phyloP scores from a whole-genome alignment of 495 filamentous ascomycete species.

The Penicillium egyptiacum region DNA sequence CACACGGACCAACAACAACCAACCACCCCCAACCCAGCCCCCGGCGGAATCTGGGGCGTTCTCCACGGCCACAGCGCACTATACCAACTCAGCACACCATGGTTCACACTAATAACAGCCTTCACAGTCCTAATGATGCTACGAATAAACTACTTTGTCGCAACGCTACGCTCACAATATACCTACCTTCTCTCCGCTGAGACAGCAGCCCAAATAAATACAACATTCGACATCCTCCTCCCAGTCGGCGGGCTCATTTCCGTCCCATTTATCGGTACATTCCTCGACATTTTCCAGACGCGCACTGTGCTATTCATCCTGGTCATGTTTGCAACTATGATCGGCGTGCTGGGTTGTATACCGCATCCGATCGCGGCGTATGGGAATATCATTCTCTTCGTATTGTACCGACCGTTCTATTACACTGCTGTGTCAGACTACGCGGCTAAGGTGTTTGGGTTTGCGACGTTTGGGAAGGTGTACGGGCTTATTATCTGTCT shows the following conservation, averaged over 20 bases:
- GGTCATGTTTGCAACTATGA: constrained; percentile 68
- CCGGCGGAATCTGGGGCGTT: constrained; percentile 82
- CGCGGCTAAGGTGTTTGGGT: constrained; percentile 92
- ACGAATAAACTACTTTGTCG: constrained; percentile 96
- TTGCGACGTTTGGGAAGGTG: constrained; percentile 90
- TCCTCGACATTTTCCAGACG: constrained; percentile 78
- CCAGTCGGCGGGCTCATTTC: constrained; percentile 81
- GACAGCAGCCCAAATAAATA: constrained; percentile 67
- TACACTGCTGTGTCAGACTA: constrained; percentile 70
- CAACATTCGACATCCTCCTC: constrained; percentile 84
- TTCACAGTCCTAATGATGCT: constrained; percentile 94
- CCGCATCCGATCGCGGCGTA: constrained; percentile 69
- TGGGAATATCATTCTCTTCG: constrained; percentile 77
- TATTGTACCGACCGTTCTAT: constrained; percentile 54
- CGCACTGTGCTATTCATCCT: constrained; percentile 71
- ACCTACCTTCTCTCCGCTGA: constrained; percentile 66
- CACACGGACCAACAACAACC: constrained; percentile 8
- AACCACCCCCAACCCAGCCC: constrained; percentile 31
- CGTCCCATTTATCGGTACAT: constrained; percentile 82
- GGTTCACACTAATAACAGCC: constrained; percentile 83
- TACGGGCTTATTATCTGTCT: constrained; percentile 94
- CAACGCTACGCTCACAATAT: constrained; percentile 86
- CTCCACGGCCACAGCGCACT: constrained; percentile 73
- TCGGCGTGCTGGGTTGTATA: constrained; percentile 78
- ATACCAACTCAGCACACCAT: constrained; percentile 76